Evolutionary conservation across 2,329 filamentous ascomycete species (phyloP), one percentile per base, ranked within the genome.

Genomic region (Mycogone perniciosa): DNA sequence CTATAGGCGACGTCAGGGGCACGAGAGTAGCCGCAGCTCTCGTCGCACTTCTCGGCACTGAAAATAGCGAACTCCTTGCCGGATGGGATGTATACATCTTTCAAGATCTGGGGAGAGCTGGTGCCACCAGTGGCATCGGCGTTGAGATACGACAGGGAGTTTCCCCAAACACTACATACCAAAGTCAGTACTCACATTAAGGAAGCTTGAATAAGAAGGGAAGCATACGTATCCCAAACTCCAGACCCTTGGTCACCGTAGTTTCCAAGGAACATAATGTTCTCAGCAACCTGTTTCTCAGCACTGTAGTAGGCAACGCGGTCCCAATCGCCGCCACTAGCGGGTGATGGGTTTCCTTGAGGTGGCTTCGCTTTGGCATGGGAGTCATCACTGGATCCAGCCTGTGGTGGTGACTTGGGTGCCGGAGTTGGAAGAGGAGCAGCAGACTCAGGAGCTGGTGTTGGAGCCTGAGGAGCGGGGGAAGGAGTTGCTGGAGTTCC

Each of bases 221-320:
- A 30, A 26, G 67, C 72, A 66, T 55, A 75, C 73, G 58, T 68
- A 50, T 75, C 71, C 50, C 63, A 76, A 33, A 67, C 65, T 39
- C 75, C 67, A 33, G 73, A 73, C 0, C 68, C 67, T 13, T 67
- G 59, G 37, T 70, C 71, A 40, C 75, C 75, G 37, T 73, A 69
- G 63, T 77, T 76, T 33, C 67, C 75, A 37, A 77, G 64, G 61
- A 78, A 78, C 50, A 73, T 67, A 31, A 77, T 59, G 38, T 75
- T 75, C 20, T 76, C 67, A 5, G 67, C 64, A 8, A 59, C 54
- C 47, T 69, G 66, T 38, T 63, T 53, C 31, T 67, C 63, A 20
- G 74, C 70, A 55, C 67, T 68, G 61, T 76, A 78, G 64, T 76
- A 76, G 10, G 67, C 68, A 31, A 68, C 59, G 26, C 75, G 73